Evolutionary conservation across 2,329 filamentous ascomycete genomes (phyloP), one percentile per base, ranked within the genome.

Genomic region (Orbilia ellipsospora): DNA sequence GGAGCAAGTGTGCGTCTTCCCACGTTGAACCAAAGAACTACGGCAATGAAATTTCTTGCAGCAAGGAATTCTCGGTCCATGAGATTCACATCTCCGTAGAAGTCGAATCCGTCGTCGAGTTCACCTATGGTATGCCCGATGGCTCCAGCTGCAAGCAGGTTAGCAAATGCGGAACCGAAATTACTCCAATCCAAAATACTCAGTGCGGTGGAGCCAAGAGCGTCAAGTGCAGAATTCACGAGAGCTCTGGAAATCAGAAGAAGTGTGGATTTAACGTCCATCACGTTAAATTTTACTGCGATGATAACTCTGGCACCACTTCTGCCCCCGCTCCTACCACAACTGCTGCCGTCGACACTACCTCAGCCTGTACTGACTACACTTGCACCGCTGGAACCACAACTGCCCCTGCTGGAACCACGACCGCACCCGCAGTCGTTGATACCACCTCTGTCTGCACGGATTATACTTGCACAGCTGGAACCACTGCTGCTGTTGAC

Each of bases 151-250:
- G 94, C 89, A 94, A 92, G 85, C 91, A 96, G 80, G 89, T 88
- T 77, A 85, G 87, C 78, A 81, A 85, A 62, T 96, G 92, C 87
- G 88, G 86, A 78, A 84, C 86, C 66, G 84, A 86, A 15, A 92
- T 92, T 80, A 90, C 88, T 72, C 87, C 87, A 55, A 86, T 97
- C 80, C 84, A 88, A 83, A 97, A 97, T 87, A 88, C 85, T 76
- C 93, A 97, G 86, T 98, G 94, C 82, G 94, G 93, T 88, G 94
- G 94, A 83, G 94, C 94, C 78, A 92, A 87, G 81, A 89, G 88
- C 70, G 93, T 97, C 77, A 89, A 88, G 65, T 89, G 97, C 81
- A 78, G 75, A 64, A 65, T 80, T 56, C 78, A 78, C 45, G 68
- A 76, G 42, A 77, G 69, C 56, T 73, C 63, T 40, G 31, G 61